phyloP scores from a whole-genome alignment of 1,284 basidiomycete species.

The Puccinia brachypodii region DNA sequence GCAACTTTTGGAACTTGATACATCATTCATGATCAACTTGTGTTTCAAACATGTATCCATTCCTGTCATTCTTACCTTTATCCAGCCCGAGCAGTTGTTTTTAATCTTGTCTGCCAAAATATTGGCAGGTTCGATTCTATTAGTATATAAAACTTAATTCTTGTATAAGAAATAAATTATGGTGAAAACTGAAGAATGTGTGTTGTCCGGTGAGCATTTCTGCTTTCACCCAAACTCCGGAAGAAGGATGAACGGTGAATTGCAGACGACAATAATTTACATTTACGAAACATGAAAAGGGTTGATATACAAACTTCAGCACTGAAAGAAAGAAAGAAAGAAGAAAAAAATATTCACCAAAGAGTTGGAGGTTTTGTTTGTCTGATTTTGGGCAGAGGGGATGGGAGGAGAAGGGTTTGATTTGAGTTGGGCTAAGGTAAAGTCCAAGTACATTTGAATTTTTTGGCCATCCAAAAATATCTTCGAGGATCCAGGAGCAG shows the following conservation, averaged over 20 bases:
- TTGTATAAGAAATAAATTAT: too few relatives aligned
- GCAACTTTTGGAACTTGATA: too few relatives aligned
- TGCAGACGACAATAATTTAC: neutral
- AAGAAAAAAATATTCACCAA: neutral
- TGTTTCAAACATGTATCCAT: too few relatives aligned
- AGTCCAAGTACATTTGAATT: constrained; percentile 38
- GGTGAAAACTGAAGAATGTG: neutral
- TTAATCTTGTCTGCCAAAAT: too few relatives aligned
- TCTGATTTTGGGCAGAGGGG: neutral
- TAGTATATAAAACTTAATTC: too few relatives aligned
- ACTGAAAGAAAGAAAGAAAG: neutral
- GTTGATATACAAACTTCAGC: neutral
- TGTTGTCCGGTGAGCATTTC: neutral
- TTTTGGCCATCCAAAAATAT: constrained; percentile 44
- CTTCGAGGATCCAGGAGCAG: constrained; percentile 18
- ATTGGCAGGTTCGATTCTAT: too few relatives aligned
- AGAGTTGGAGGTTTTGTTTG: neutral
- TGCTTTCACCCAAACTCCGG: neutral
- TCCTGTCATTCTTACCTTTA: too few relatives aligned
- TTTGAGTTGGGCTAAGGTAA: constrained; percentile 13
- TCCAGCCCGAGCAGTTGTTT: too few relatives aligned
- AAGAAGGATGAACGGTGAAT: neutral
- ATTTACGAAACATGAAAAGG: neutral
- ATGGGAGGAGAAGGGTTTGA: neutral
- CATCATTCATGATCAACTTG: too few relatives aligned